Evolutionary conservation across 257 asterid species (phyloP).

Genomic region (Solanum pennellii): DNA sequence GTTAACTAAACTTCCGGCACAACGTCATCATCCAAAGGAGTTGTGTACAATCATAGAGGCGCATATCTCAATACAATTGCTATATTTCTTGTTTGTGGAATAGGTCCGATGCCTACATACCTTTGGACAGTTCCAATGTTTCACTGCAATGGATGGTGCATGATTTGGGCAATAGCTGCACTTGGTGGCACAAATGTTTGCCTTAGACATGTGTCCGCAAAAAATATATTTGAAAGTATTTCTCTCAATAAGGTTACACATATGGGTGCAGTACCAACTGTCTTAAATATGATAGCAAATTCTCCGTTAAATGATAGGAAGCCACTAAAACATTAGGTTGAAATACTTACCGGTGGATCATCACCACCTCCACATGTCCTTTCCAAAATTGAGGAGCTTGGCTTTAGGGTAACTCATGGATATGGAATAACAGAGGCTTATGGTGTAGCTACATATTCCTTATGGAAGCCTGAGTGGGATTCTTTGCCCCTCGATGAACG

Average conservation of each 20-base stretch:
- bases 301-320: neutral
- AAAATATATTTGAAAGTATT: constrained; percentile 6
- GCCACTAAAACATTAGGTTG: constrained; percentile 16
- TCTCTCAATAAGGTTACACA: constrained; percentile 13
- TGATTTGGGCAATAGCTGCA: constrained; percentile 20
- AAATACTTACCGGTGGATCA: constrained; percentile 21
- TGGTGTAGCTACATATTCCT: constrained; percentile 10
- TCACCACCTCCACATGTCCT: constrained; percentile 21
- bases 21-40: constrained; percentile 16
- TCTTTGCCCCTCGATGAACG: constrained; percentile 5
- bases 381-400: constrained; percentile 18
- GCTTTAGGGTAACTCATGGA: constrained; percentile 13
- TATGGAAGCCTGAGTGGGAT: constrained; percentile 31
- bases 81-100: neutral
- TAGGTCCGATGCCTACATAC: neutral
- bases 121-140: constrained; percentile 30
- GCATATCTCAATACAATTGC: neutral
- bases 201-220: constrained; percentile 8
- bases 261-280: constrained; percentile 24
- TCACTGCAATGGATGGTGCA: constrained; percentile 30
- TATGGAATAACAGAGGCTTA: constrained; percentile 9
- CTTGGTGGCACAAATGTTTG: constrained; percentile 24
- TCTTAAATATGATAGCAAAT: constrained; percentile 18
- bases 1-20: constrained; percentile 22
- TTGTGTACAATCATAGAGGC: neutral